Conservation (phyloP, 192 early-diverging fungal species). For the Chytriomyces confervae region DNA sequence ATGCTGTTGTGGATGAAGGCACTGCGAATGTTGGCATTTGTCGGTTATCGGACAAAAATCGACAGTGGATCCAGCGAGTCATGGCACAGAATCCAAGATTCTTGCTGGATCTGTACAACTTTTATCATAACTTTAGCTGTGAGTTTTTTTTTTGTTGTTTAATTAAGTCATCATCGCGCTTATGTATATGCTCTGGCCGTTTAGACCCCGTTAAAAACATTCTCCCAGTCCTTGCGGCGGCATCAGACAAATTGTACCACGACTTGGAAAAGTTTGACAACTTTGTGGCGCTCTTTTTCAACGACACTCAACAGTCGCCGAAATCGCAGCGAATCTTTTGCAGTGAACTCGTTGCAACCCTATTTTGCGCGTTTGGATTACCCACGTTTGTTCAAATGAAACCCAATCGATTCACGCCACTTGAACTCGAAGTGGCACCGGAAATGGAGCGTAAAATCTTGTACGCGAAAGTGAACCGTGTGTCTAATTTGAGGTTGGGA, state of each 20-base stretch:
- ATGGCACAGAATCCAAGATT: neutral
- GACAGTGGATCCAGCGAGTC: neutral
- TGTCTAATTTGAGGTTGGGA: neutral
- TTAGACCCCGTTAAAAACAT: slow-evolving; percentile 26
- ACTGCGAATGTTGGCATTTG: slow-evolving; percentile 38
- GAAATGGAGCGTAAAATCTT: slow-evolving; percentile 10
- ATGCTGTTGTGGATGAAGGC: slow-evolving; percentile 27
- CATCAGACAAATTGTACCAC: neutral
- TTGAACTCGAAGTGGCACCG: slow-evolving; percentile 24
- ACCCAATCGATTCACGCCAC: slow-evolving; percentile 18
- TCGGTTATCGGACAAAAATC: slow-evolving; percentile 4
- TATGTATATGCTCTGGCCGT: too few species aligned
- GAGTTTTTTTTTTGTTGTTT: too few species aligned
- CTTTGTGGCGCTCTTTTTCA: neutral
- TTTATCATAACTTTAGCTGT: slow-evolving; percentile 19
- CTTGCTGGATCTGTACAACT: slow-evolving; percentile 28
- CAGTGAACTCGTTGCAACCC: slow-evolving; percentile 38
- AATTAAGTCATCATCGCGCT: too few species aligned
- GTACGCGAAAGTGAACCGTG: slow-evolving; percentile 17
- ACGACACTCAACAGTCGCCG: too few species aligned
- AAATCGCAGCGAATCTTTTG: slow-evolving; percentile 35
- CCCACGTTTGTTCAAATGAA: slow-evolving; percentile 23
- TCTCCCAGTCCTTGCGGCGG: neutral
- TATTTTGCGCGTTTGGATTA: slow-evolving; percentile 31
- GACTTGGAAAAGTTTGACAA: too few species aligned